Percentiles rank a stretch among this genome's conserved stretches.
These are phyloP conservation scores for Elsinoe arachidis DNA, from an alignment of 2,329 filamentous ascomycete species.

Conservation along the genomic window DNA sequence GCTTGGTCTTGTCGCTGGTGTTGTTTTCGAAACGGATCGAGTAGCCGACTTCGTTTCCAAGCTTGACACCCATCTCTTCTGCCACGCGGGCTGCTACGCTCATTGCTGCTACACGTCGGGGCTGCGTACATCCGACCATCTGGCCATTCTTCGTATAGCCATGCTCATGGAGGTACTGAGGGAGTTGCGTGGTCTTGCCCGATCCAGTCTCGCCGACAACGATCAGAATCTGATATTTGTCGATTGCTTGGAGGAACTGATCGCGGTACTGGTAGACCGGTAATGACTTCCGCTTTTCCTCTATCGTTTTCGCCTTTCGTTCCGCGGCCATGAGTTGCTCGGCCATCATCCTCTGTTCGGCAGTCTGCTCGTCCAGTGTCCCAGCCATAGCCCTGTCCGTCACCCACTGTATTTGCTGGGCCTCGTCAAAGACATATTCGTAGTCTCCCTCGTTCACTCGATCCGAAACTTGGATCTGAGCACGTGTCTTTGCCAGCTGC, in stretches of 20 bases:
- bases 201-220: constrained; percentile 92
- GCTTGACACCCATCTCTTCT: constrained; percentile 81
- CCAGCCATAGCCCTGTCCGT: constrained; percentile 65
- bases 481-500: constrained; percentile 77
- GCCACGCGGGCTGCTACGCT: constrained; percentile 93
- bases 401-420: constrained; percentile 78
- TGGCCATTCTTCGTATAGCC: constrained; percentile 76
- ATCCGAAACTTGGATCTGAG: constrained; percentile 69
- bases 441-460: constrained; percentile 74
- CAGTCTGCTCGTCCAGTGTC: constrained; percentile 56
- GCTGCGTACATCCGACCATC: constrained; percentile 90
- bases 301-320: constrained; percentile 76
- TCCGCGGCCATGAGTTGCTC: constrained; percentile 82
- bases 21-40: constrained; percentile 90
- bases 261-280: constrained; percentile 86
- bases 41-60: constrained; percentile 90
- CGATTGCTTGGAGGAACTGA: constrained; percentile 76
- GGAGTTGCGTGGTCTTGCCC: constrained; percentile 91
- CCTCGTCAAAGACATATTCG: constrained; percentile 85
- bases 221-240: constrained; percentile 76
- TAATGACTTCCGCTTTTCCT: constrained; percentile 81
- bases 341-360: constrained; percentile 70
- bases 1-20: constrained; percentile 78
- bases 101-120: constrained; percentile 92
- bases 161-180: constrained; percentile 86